Evolutionary conservation across 2,329 filamentous ascomycete species (phyloP).

Genomic region (Xylaria sp.): DNA sequence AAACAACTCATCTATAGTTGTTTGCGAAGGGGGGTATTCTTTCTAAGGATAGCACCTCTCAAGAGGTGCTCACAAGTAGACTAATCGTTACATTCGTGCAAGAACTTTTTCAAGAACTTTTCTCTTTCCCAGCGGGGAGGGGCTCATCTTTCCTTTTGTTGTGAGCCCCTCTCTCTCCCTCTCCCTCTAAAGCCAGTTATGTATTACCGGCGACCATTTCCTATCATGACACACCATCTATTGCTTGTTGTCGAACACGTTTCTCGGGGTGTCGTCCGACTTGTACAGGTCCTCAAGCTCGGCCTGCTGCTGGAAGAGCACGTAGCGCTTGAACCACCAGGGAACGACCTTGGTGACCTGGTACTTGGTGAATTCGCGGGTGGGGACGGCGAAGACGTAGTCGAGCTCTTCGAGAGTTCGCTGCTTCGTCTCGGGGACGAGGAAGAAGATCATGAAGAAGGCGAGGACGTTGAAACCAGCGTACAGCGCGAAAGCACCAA

Average conservation of each 20-base stretch:
- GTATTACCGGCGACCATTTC: not conserved
- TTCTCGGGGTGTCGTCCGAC: not conserved
- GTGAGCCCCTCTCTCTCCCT: not conserved
- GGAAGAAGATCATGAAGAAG: constrained; percentile 43
- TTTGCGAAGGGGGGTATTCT: not conserved
- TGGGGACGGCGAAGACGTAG: constrained; percentile 42
- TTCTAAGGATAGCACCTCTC: not conserved
- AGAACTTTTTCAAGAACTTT: not conserved
- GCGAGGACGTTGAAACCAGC: constrained; percentile 44
- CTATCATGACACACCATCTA: not conserved
- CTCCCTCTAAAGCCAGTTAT: not conserved
- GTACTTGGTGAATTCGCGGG: constrained; percentile 37
- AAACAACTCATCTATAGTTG: not conserved
- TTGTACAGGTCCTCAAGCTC: constrained; percentile 30
- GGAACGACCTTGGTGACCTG: constrained; percentile 36
- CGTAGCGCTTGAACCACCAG: constrained; percentile 35
- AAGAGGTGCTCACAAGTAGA: not conserved
- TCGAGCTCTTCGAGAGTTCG: constrained; percentile 47
- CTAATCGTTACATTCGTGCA: not conserved
- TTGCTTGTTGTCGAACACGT: not conserved
- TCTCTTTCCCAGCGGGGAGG: not conserved
- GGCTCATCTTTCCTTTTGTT: not conserved
- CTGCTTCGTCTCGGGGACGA: constrained; percentile 48
- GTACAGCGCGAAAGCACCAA: constrained; percentile 45
- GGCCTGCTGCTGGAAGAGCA: constrained; percentile 31